These are phyloP conservation scores for Hygrocybe coccinea DNA, from an alignment of 768 basidiomycete species.

Conservation along the genomic window DNA sequence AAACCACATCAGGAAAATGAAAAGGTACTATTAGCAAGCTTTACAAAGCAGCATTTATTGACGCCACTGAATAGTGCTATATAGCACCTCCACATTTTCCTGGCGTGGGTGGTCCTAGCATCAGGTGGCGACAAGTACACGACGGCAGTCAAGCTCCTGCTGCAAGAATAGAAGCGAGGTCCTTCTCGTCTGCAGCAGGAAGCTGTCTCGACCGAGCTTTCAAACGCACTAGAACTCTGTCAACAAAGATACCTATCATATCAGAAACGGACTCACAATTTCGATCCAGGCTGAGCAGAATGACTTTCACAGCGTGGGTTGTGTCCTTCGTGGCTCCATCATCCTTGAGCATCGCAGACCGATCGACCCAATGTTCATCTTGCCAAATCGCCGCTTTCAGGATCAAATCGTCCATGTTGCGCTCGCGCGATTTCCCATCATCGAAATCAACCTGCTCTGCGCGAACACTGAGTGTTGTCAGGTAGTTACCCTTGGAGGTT, in stretches of 20 bases:
- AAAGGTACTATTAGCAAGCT: too few relatives aligned
- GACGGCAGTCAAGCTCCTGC: neutral
- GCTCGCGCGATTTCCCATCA: slow-evolving; percentile 42
- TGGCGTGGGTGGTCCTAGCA: neutral
- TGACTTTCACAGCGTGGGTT: slow-evolving; percentile 66
- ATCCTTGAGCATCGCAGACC: slow-evolving; percentile 63
- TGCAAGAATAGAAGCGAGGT: slow-evolving; percentile 64
- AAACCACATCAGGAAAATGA: too few relatives aligned
- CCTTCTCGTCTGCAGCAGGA: slow-evolving; percentile 80
- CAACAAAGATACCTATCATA: slow-evolving; percentile 14
- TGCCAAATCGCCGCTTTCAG: slow-evolving; percentile 92
- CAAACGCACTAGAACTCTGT: slow-evolving; percentile 60
- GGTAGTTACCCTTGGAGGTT: slow-evolving; percentile 92
- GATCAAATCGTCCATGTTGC: slow-evolving; percentile 93
- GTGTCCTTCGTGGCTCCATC: slow-evolving; percentile 34
- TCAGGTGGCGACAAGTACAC: neutral
- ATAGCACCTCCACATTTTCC: neutral
- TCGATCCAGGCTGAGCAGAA: slow-evolving; percentile 86
- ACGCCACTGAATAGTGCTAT: too few relatives aligned
- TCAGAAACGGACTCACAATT: slow-evolving; percentile 57
- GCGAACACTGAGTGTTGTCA: slow-evolving; percentile 74
- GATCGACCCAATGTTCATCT: slow-evolving; percentile 85
- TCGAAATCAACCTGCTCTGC: slow-evolving; percentile 79
- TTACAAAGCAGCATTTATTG: too few relatives aligned
- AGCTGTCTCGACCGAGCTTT: slow-evolving; percentile 86